Evolutionary conservation across 2,329 filamentous ascomycete species (phyloP).

Genomic region (Nemania serpens): DNA sequence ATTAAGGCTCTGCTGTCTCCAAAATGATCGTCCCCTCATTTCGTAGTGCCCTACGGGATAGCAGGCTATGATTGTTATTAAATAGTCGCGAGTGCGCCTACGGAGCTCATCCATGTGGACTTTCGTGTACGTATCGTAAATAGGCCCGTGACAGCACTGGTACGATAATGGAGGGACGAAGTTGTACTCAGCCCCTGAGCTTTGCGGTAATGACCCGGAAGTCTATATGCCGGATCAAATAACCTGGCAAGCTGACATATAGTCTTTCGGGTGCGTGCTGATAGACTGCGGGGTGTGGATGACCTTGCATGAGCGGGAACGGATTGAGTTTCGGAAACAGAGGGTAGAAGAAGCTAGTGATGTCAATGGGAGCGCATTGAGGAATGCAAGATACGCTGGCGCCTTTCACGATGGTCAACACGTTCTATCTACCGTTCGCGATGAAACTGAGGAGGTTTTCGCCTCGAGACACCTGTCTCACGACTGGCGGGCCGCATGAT

Average conservation of each 20-base stretch:
- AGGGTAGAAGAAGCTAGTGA: background rate
- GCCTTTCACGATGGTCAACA: slow-evolving; percentile 5
- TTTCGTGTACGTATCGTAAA: too few species aligned
- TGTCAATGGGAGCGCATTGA: background rate
- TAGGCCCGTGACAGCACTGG: background rate
- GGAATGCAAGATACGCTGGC: slow-evolving; percentile 2
- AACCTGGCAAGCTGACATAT: slow-evolving; percentile 5
- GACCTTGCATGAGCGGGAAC: slow-evolving; percentile 2
- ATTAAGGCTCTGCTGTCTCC: too few species aligned
- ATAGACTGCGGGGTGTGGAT: slow-evolving; percentile 14
- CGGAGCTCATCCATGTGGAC: too few species aligned
- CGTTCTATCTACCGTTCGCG: background rate
- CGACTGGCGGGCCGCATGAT: background rate
- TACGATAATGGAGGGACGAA: background rate
- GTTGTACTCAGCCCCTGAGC: slow-evolving; percentile 11
- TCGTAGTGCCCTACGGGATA: too few species aligned
- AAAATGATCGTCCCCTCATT: too few species aligned
- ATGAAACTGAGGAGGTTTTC: background rate
- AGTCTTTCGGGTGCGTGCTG: slow-evolving; percentile 11
- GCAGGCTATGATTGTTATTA: too few species aligned
- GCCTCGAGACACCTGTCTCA: background rate
- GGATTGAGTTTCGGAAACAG: background rate
- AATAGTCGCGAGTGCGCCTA: too few species aligned
- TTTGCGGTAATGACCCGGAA: background rate
- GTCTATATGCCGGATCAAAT: background rate